phyloP scores from a whole-genome alignment of 805 yeast genomes.

The Lipomyces anomalus region DNA sequence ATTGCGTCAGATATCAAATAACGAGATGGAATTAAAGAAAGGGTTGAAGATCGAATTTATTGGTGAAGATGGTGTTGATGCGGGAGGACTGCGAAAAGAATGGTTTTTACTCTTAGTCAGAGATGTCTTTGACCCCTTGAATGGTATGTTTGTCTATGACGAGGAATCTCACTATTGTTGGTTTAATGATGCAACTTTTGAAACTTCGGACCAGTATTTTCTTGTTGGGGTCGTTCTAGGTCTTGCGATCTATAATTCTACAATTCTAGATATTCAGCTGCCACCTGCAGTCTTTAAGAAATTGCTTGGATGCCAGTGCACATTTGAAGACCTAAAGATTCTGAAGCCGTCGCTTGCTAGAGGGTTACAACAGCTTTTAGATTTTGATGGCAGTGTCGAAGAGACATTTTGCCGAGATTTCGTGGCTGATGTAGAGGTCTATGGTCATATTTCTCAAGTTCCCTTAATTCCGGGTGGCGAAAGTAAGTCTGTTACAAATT shows the following conservation, averaged over 20 bases:
- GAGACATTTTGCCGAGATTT: constrained; percentile 52
- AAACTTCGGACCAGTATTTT: constrained; percentile 37
- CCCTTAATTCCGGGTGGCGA: constrained; percentile 60
- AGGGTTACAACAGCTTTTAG: constrained; percentile 45
- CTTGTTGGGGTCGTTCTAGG: constrained; percentile 84
- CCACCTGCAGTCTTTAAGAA: constrained; percentile 76
- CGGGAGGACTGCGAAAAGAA: constrained; percentile 89
- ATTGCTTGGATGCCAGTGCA: constrained; percentile 50
- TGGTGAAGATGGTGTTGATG: constrained; percentile 90
- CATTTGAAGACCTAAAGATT: constrained; percentile 58
- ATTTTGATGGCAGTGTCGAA: constrained; percentile 41
- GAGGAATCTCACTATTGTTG: constrained; percentile 70
- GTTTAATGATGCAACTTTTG: constrained; percentile 44
- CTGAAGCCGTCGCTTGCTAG: constrained; percentile 63
- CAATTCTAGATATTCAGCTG: constrained; percentile 71
- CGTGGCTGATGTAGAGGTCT: constrained; percentile 48
- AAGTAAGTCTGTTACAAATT: constrained; percentile 47
- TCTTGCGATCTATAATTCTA: constrained; percentile 84
- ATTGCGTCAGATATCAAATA: constrained; percentile 40
- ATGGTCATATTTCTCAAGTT: constrained; percentile 40
- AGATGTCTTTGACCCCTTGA: constrained; percentile 61
- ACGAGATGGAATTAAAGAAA: constrained; percentile 61
- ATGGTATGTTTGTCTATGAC: constrained; percentile 60
- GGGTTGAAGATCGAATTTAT: constrained; percentile 72
- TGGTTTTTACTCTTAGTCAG: constrained; percentile 79